These are phyloP conservation scores for Wickerhamomyces sydowiorum DNA, from an alignment of 805 yeast genomes.

Conservation along the genomic window DNA sequence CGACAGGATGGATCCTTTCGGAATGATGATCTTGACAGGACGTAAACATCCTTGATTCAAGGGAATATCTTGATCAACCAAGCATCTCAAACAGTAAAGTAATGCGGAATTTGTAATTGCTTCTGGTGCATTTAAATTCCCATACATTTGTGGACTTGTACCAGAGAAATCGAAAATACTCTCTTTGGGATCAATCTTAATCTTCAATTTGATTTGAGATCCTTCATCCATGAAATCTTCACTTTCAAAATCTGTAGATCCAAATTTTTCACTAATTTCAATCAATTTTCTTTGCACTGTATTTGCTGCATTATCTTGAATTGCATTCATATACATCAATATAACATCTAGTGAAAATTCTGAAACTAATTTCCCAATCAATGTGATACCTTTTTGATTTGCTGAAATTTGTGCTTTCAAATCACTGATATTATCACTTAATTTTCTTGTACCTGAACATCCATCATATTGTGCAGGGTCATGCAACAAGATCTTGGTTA, in stretches of 20 bases:
- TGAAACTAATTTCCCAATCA: conserved; percentile 51
- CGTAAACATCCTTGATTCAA: conserved; percentile 87
- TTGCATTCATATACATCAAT: conserved; percentile 71
- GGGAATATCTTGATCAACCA: conserved; percentile 85
- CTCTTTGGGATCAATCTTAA: conserved; percentile 36
- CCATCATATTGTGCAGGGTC: conserved; percentile 82
- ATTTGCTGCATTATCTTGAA: conserved; percentile 70
- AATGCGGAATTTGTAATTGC: conserved; percentile 89
- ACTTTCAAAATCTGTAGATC: conserved; percentile 35
- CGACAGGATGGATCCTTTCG: conserved; percentile 56
- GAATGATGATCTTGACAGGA: conserved; percentile 67
- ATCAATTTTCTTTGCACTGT: conserved; percentile 58
- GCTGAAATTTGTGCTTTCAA: conserved; percentile 86
- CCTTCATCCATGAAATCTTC: conserved; percentile 81
- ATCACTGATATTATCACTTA: conserved; percentile 80
- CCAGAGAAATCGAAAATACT: conserved; percentile 82
- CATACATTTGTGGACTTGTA: conserved; percentile 82
- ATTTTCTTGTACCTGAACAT: conserved; percentile 82
- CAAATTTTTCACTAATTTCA: conserved; percentile 37
- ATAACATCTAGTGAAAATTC: conserved; percentile 61
- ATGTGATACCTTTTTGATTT: conserved; percentile 73
- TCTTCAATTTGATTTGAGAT: conserved; percentile 52
- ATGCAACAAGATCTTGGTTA: conserved; percentile 53
- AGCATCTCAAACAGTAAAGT: conserved; percentile 76
- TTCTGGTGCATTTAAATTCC: conserved; percentile 87